phyloP scores from a whole-genome alignment of 1,284 basidiomycete genomes.

The Austropuccinia psidii region DNA sequence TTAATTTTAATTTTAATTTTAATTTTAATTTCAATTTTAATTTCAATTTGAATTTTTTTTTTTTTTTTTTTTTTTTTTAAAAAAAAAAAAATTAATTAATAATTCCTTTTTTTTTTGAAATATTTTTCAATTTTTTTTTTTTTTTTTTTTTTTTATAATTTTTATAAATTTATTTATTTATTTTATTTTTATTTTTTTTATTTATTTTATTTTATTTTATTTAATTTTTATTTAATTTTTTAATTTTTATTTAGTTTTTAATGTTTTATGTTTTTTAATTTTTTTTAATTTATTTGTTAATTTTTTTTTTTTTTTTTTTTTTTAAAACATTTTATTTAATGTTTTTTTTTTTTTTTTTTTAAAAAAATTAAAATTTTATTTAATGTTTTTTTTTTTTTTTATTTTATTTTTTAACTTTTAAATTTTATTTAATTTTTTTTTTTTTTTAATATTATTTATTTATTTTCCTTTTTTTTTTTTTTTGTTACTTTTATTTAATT shows the following conservation, averaged over 20 bases:
- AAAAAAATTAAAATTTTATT: no score
- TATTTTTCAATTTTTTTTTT: no score
- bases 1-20: background rate
- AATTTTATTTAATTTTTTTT: background rate
- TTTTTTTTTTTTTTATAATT: background rate
- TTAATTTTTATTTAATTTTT: background rate
- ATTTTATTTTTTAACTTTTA: background rate
- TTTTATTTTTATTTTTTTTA: background rate
- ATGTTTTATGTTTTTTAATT: background rate
- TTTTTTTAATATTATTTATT: background rate
- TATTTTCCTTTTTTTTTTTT: background rate
- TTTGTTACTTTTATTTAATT: background rate
- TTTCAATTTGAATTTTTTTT: background rate
- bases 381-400: background rate
- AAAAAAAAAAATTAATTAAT: no score
- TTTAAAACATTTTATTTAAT: background rate
- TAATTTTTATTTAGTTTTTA: background rate
- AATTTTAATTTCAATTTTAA: background rate
- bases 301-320: background rate
- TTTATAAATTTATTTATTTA: background rate
- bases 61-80: background rate
- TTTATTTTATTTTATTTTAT: background rate
- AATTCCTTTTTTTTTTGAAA: no score
- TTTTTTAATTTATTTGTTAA: background rate
- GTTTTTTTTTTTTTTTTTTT: background rate